Percentiles rank a stretch among this genome's conserved stretches.
Evolutionary conservation across 192 early-diverging fungal species (phyloP).

Genomic region (Backusella morwellensis): DNA sequence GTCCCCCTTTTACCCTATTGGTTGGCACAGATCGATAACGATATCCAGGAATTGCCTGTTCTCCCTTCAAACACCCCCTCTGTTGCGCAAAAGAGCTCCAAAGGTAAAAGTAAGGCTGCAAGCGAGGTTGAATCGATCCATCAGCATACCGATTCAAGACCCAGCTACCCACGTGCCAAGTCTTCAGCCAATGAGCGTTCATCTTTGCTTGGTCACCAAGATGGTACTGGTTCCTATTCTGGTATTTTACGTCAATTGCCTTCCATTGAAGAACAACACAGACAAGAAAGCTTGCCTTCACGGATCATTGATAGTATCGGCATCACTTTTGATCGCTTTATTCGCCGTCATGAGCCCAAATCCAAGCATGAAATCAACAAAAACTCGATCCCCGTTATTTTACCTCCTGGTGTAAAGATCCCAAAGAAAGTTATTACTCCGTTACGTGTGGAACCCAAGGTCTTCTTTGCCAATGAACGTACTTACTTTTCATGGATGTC

Average conservation of each 20-base stretch:
- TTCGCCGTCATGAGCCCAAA: not conserved
- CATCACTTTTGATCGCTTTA: constrained; percentile 3
- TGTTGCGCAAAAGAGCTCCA: not conserved
- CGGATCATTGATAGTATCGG: constrained; percentile 3
- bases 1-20: constrained; percentile 66
- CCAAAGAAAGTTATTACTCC: constrained; percentile 50
- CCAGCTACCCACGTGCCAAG: not conserved
- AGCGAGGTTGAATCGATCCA: not conserved
- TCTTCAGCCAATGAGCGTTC: constrained; percentile 10
- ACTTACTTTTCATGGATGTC: constrained; percentile 85
- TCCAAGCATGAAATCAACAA: not conserved
- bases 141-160: not conserved
- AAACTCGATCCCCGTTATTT: constrained; percentile 13
- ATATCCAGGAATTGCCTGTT: constrained; percentile 25
- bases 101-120: constrained; percentile 21
- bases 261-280: not conserved
- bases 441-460: constrained; percentile 80
- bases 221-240: not conserved
- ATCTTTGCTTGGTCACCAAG: not conserved
- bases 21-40: constrained; percentile 41
- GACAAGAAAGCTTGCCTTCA: constrained; percentile 5
- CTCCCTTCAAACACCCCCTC: constrained; percentile 27
- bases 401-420: constrained; percentile 35
- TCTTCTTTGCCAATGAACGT: constrained; percentile 86
- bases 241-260: constrained; percentile 6